Percentiles rank a stretch among this genome's conserved stretches.
These are phyloP conservation scores for Mortierella antarctica DNA, from an alignment of 192 early-diverging fungal species.

Conservation along the genomic window DNA sequence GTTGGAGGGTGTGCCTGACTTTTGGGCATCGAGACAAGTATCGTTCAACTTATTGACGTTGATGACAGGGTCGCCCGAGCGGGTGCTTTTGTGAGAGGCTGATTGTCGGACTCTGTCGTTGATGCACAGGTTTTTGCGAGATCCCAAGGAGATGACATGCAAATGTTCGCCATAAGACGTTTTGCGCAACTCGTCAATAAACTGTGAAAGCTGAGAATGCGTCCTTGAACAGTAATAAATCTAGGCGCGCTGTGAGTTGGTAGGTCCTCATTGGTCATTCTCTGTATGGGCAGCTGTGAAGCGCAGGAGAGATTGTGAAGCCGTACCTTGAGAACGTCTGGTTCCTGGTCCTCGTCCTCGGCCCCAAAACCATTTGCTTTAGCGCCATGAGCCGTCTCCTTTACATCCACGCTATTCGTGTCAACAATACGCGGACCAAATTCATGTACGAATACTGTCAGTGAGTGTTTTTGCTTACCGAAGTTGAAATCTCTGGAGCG, in stretches of 20 bases:
- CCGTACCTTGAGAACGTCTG: conserved; percentile 62
- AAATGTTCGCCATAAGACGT: conserved; percentile 73
- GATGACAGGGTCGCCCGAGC: conserved; percentile 14
- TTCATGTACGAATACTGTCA: not conserved
- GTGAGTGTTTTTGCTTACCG: not conserved
- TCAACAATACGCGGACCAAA: conserved; percentile 3
- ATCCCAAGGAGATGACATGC: conserved; percentile 79
- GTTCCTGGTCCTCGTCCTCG: conserved; percentile 45
- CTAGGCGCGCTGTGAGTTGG: conserved; percentile 21
- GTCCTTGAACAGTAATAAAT: conserved; percentile 81
- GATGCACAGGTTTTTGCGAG: conserved; percentile 86
- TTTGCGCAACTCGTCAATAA: conserved; percentile 85
- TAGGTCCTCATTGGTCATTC: not conserved
- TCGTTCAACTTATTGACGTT: conserved; percentile 73
- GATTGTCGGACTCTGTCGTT: conserved; percentile 61
- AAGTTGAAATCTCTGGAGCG: not conserved
- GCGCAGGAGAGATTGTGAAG: not conserved
- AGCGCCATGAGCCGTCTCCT: conserved; percentile 14
- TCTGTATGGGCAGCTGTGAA: not conserved
- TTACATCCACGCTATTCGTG: conserved; percentile 26
- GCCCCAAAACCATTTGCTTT: not conserved
- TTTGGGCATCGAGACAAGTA: conserved; percentile 86
- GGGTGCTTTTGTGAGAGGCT: conserved; percentile 1
- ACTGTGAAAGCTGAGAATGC: conserved; percentile 94
- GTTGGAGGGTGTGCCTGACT: conserved; percentile 54